These are phyloP conservation scores for Leccinum incarnatum DNA, from an alignment of 768 basidiomycete genomes.

Conservation along the genomic window DNA sequence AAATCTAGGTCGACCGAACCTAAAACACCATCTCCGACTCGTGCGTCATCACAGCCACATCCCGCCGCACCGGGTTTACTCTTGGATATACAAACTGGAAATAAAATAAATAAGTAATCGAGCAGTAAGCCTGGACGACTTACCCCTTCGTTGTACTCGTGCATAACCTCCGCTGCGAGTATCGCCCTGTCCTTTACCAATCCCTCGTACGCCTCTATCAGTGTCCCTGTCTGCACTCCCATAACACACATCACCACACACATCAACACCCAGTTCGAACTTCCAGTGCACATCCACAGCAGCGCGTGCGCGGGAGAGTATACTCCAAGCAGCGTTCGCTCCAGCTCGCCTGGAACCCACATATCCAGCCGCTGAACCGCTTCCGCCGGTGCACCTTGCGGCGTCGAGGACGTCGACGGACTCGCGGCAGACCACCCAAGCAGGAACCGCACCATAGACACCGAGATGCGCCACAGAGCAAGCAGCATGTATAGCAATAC, in stretches of 20 bases:
- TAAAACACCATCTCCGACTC: conserved; percentile 62
- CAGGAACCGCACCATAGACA: conserved; percentile 63
- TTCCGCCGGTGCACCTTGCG: conserved; percentile 38
- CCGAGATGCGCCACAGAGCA: conserved; percentile 48
- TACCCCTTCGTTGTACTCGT: conserved; percentile 81
- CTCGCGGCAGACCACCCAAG: conserved; percentile 55
- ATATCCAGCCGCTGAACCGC: conserved; percentile 75
- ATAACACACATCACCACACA: conserved; percentile 64
- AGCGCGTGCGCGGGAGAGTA: conserved; percentile 79
- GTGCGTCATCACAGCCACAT: conserved; percentile 84
- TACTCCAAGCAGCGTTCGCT: conserved; percentile 64
- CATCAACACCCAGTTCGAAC: conserved; percentile 77
- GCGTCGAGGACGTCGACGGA: conserved; percentile 33
- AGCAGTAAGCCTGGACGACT: conserved; percentile 22
- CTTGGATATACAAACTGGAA: conserved; percentile 80
- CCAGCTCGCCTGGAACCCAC: conserved; percentile 74
- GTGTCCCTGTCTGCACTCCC: conserved; percentile 55
- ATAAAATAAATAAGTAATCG: not conserved
- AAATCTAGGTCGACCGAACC: not conserved
- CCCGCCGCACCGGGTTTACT: conserved; percentile 69
- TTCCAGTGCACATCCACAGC: conserved; percentile 67
- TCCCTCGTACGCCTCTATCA: conserved; percentile 46
- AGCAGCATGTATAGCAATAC: conserved; percentile 36
- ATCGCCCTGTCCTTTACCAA: conserved; percentile 74
- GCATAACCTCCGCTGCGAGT: conserved; percentile 76